phyloP scores from a whole-genome alignment of 176 grass and related monocot genomes.

The Canna indica region DNA sequence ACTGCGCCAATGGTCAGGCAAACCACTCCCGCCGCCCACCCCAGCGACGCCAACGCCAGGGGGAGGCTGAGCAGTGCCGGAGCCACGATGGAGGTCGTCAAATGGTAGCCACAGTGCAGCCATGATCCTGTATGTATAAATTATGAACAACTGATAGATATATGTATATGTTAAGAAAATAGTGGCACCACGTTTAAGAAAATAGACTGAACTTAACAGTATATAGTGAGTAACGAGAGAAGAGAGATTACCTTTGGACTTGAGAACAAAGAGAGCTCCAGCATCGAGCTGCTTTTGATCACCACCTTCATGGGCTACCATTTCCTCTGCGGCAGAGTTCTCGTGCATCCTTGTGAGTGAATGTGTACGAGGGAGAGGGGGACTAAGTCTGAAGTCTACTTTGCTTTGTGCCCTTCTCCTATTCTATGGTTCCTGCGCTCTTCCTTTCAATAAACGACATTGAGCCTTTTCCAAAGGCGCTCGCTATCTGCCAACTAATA shows the following conservation, averaged over 20 bases:
- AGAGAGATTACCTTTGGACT: slow-evolving; percentile 56
- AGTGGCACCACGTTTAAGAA: too few relatives aligned
- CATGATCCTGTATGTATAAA: slow-evolving; percentile 89
- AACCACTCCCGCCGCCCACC: slow-evolving; percentile 50
- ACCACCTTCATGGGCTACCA: neutral
- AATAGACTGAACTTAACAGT: too few relatives aligned
- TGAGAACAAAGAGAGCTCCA: slow-evolving; percentile 81
- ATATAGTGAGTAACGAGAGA: neutral
- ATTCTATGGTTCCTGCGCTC: too few relatives aligned
- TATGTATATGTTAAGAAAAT: too few relatives aligned
- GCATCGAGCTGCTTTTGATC: slow-evolving; percentile 62
- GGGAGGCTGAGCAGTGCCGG: slow-evolving; percentile 83
- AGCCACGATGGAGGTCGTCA: slow-evolving; percentile 87
- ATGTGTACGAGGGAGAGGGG: too few relatives aligned
- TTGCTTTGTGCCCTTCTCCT: too few relatives aligned
- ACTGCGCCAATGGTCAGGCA: slow-evolving; percentile 48
- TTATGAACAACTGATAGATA: too few relatives aligned
- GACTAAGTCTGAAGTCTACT: too few relatives aligned
- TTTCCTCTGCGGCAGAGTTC: slow-evolving; percentile 27
- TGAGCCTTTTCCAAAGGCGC: too few relatives aligned
- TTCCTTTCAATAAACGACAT: too few relatives aligned
- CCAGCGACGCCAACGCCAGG: slow-evolving; percentile 64
- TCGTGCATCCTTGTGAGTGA: too few relatives aligned
- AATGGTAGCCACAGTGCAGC: slow-evolving; percentile 87
- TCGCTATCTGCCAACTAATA: too few relatives aligned